phyloP scores from a whole-genome alignment of 352 stramenopile species.

The Globisporangium recalcitrans region DNA sequence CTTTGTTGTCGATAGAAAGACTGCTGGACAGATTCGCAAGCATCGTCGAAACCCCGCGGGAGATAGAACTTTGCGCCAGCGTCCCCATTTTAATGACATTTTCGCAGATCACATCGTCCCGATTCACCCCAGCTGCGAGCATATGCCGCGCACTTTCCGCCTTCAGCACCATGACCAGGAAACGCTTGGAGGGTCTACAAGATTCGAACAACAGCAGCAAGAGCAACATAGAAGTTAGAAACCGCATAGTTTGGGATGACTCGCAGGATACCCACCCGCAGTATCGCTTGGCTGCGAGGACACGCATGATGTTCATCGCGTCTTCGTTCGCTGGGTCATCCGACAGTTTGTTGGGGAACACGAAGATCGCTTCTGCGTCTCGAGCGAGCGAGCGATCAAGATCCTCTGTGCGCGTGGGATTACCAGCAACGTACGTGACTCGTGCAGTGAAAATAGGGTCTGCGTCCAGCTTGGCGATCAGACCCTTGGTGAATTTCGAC shows the following conservation, averaged over 20 bases:
- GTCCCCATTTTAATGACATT: slow-evolving; percentile 87
- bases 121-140: slow-evolving; percentile 65
- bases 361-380: slow-evolving; percentile 64
- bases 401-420: slow-evolving; percentile 62
- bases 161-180: slow-evolving; percentile 72
- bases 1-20: slow-evolving; percentile 51
- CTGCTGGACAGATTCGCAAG: slow-evolving; percentile 80
- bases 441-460: slow-evolving; percentile 76
- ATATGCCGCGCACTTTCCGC: slow-evolving; percentile 75
- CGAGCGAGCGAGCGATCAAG: slow-evolving; percentile 57
- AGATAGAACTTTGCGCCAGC: slow-evolving; percentile 70
- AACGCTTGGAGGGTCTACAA: slow-evolving; percentile 45
- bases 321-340: slow-evolving; percentile 69
- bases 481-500: slow-evolving; percentile 64
- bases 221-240: neutral
- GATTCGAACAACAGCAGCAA: too few species aligned
- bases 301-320: slow-evolving; percentile 81
- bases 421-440: slow-evolving; percentile 79
- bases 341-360: slow-evolving; percentile 82
- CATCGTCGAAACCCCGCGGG: slow-evolving; percentile 79
- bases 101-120: slow-evolving; percentile 82
- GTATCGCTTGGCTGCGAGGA: slow-evolving; percentile 63
- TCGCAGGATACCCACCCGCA: slow-evolving; percentile 42
- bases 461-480: slow-evolving; percentile 65
- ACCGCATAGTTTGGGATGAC: too few species aligned